Evolutionary conservation across 2,329 filamentous ascomycete species (phyloP).

Genomic region (Sporothrix pallida): DNA sequence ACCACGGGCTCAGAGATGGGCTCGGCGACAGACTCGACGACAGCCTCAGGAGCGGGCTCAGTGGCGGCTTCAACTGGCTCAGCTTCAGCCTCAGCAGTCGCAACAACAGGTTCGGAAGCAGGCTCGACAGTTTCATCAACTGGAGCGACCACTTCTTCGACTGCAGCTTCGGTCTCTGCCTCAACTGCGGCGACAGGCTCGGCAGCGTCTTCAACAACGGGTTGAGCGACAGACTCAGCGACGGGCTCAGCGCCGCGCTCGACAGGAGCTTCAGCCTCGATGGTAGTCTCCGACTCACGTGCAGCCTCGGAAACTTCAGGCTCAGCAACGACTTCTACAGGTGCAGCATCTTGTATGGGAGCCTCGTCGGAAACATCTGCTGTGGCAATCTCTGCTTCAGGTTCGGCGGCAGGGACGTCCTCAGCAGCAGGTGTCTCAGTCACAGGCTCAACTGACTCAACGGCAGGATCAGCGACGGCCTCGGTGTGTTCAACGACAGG

Average conservation of each 20-base stretch:
- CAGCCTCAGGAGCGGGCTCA: constrained; percentile 6
- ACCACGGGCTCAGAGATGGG: neutral
- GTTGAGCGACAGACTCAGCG: neutral
- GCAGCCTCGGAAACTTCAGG: neutral
- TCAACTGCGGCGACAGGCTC: neutral
- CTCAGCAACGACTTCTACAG: neutral
- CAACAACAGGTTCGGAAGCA: constrained; percentile 16
- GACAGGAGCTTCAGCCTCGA: neutral
- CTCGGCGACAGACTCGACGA: neutral
- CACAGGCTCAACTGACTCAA: neutral
- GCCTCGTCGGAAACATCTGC: neutral
- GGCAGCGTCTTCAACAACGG: neutral
- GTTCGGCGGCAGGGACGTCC: neutral
- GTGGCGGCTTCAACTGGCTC: neutral
- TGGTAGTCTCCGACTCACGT: constrained; percentile 8
- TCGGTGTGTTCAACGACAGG: neutral
- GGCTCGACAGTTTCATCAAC: neutral
- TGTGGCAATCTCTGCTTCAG: neutral
- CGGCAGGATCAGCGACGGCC: neutral
- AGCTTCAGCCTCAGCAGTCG: constrained; percentile 11
- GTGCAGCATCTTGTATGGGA: neutral
- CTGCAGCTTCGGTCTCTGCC: neutral
- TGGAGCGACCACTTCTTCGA: neutral
- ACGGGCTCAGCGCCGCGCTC: constrained; percentile 20
- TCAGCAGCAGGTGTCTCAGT: neutral